Conservation (phyloP, 768 basidiomycete species). For the Lentinula lateritia region DNA sequence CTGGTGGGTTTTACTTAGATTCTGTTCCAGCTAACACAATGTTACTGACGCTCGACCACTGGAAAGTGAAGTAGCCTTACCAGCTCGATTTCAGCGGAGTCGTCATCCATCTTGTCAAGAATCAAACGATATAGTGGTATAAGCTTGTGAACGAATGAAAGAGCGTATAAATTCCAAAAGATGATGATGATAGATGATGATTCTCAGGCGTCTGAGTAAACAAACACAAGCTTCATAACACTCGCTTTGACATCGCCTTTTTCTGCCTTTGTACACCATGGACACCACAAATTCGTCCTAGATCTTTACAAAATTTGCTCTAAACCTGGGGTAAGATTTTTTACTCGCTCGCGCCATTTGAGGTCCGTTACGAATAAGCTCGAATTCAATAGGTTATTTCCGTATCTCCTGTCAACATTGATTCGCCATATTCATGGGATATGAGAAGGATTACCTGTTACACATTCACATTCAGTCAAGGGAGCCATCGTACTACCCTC, state of each 20-base stretch:
- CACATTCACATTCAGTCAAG: background rate
- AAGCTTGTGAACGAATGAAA: background rate
- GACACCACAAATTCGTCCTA: background rate
- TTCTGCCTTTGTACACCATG: background rate
- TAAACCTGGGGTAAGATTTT: background rate
- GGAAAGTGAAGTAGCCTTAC: slow-evolving; percentile 20
- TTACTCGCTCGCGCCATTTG: background rate
- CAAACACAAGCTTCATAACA: background rate
- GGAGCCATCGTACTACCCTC: background rate
- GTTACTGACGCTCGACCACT: background rate
- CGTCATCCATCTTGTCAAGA: slow-evolving; percentile 24
- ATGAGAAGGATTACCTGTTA: background rate
- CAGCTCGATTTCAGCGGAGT: slow-evolving; percentile 52
- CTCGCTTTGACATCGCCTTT: background rate
- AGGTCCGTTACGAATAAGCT: background rate
- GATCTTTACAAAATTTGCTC: background rate
- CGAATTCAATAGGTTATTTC: background rate
- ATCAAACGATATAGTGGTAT: background rate
- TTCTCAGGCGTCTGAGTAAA: background rate
- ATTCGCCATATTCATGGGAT: background rate
- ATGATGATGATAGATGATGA: background rate
- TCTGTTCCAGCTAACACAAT: slow-evolving; percentile 69
- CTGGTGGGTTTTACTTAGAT: slow-evolving; percentile 79
- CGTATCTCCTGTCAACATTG: background rate
- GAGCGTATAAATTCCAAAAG: background rate